Conservation (phyloP, 148 eudicot species). For the Salicornia ramosissima region DNA sequence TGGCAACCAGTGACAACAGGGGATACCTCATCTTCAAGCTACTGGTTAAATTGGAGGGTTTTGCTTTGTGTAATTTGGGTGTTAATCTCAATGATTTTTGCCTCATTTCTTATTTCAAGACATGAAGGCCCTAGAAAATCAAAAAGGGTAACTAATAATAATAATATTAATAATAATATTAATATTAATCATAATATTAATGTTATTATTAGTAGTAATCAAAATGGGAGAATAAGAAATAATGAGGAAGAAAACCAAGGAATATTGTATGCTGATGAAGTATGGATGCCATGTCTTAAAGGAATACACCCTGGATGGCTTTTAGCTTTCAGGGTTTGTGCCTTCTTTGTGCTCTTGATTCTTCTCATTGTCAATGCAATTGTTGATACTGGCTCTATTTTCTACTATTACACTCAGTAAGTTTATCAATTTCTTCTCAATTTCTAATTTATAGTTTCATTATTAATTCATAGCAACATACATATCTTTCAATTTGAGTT, state of each 20-base stretch:
- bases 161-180: neutral
- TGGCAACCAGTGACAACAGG: conserved; percentile 59
- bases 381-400: conserved; percentile 45
- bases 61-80: conserved; percentile 54
- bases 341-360: conserved; percentile 50
- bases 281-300: conserved; percentile 65
- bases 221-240: conserved; percentile 18
- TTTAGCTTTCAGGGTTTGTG: conserved; percentile 51
- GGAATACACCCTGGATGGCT: conserved; percentile 77
- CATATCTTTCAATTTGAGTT: no score
- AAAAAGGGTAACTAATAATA: neutral
- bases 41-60: conserved; percentile 92
- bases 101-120: conserved; percentile 50
- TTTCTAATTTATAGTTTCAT: neutral
- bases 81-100: conserved; percentile 39
- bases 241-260: conserved; percentile 33
- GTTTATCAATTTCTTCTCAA: conserved; percentile 13
- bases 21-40: conserved; percentile 47
- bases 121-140: conserved; percentile 44
- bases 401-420: conserved; percentile 80
- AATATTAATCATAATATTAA: conserved; percentile 5
- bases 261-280: conserved; percentile 57
- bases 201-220: neutral
- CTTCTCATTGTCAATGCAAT: conserved; percentile 45
- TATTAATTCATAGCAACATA: neutral